These are phyloP conservation scores for Posidonia oceanica DNA, from an alignment of 116 monocot species.

Conservation along the genomic window DNA sequence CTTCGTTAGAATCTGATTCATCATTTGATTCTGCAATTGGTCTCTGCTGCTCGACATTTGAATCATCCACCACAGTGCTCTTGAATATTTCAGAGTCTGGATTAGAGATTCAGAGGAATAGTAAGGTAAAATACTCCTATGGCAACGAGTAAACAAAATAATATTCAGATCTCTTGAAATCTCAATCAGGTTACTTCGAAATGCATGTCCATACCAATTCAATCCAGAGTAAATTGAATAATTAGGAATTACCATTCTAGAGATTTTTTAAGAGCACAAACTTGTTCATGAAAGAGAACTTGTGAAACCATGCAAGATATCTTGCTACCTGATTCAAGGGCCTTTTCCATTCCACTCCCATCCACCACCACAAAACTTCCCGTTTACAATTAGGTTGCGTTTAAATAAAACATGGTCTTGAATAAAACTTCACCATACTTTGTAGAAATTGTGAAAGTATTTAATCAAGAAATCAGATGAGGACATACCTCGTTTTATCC, in stretches of 20 bases:
- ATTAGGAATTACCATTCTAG: slow-evolving; percentile 45
- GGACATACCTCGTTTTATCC: slow-evolving; percentile 82
- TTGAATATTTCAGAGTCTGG: slow-evolving; percentile 63
- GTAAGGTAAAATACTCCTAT: too few species aligned
- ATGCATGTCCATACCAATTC: too few species aligned
- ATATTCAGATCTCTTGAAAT: too few species aligned
- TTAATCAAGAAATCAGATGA: too few species aligned
- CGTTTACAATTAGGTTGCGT: slow-evolving; percentile 8
- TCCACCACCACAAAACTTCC: slow-evolving; percentile 89
- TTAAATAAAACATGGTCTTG: not conserved
- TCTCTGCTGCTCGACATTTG: slow-evolving; percentile 2
- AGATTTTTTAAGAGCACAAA: slow-evolving; percentile 63
- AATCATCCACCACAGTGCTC: slow-evolving; percentile 14
- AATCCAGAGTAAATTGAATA: not conserved
- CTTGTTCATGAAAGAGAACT: slow-evolving; percentile 90
- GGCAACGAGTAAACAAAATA: not conserved
- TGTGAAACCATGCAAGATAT: slow-evolving; percentile 81
- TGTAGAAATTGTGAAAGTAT: not conserved
- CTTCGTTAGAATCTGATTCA: slow-evolving; percentile 24
- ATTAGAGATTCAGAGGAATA: not conserved
- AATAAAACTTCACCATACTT: not conserved
- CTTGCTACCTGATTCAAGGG: slow-evolving; percentile 84
- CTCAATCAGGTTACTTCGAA: too few species aligned
- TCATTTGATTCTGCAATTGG: slow-evolving; percentile 6
- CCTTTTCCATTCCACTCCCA: slow-evolving; percentile 60